These are phyloP conservation scores for Lachnellula subtilissima DNA, from an alignment of 2,329 filamentous ascomycete species.

Conservation along the genomic window DNA sequence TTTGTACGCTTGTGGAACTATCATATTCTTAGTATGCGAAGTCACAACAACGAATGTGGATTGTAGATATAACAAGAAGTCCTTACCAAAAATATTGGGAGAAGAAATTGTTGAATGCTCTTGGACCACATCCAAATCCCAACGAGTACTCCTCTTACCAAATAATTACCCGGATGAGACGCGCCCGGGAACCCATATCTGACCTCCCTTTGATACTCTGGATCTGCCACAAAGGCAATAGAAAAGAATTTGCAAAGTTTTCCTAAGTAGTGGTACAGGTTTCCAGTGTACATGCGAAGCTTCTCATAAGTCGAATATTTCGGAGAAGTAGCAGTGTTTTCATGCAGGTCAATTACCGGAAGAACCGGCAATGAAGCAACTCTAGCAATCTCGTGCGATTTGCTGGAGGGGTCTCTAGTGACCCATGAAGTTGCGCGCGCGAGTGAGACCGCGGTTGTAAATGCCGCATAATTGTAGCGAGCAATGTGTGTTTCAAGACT, in stretches of 20 bases:
- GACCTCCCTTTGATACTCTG: constrained; percentile 40
- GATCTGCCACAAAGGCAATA: constrained; percentile 40
- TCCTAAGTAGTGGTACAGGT: constrained; percentile 12
- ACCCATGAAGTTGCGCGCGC: not conserved
- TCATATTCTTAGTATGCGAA: constrained; percentile 34
- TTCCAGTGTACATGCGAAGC: not conserved
- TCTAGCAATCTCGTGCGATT: not conserved
- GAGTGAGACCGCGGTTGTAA: not conserved
- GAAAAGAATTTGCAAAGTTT: constrained; percentile 40
- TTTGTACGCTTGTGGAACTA: constrained; percentile 34
- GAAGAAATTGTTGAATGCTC: constrained; percentile 36
- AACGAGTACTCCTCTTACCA: constrained; percentile 36
- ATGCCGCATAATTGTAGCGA: not conserved
- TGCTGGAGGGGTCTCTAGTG: not conserved
- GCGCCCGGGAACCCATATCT: constrained; percentile 35
- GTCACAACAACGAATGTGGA: not conserved
- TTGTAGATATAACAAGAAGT: not conserved
- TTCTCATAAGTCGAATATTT: not conserved
- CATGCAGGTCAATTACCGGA: not conserved
- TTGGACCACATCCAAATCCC: constrained; percentile 45
- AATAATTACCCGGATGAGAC: constrained; percentile 33
- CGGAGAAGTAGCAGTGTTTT: not conserved
- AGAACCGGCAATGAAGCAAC: not conserved
- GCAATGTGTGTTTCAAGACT: not conserved
- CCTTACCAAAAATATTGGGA: constrained; percentile 37